A percentile compares a stretch with the other conserved stretches of the same genome.
phyloP scores from a whole-genome alignment of 108 stramenopile species.

The Nannochloropsis granulata region DNA sequence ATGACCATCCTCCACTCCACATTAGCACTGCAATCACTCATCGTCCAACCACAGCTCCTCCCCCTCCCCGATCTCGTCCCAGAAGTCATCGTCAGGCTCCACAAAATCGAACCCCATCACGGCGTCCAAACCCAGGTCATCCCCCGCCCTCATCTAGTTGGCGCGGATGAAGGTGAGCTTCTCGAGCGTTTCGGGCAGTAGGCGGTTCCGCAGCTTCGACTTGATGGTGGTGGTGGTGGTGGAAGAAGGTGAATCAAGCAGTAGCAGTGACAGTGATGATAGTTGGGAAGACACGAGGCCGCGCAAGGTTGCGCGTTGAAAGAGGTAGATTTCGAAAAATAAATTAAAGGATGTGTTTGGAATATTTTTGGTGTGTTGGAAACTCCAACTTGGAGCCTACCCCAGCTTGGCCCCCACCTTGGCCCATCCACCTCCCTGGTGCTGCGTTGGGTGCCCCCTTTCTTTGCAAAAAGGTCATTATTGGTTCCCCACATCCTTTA shows the following conservation, averaged over 20 bases:
- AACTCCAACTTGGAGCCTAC: not conserved
- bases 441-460: too few relatives aligned
- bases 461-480: too few relatives aligned
- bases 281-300: too few relatives aligned
- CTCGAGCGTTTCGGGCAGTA: not conserved
- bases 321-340: too few relatives aligned
- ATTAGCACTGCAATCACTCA: not conserved
- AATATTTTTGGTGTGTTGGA: not conserved
- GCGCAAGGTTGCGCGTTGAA: not conserved
- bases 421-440: too few relatives aligned
- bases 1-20: not conserved
- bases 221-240: not conserved
- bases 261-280: too few relatives aligned
- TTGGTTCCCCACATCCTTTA: too few relatives aligned
- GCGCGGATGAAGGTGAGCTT: not conserved
- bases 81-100: not conserved
- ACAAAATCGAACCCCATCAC: not conserved
- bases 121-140: not conserved
- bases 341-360: not conserved
- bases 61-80: not conserved
- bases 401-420: not conserved
- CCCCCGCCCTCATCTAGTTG: not conserved
- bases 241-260: too few relatives aligned
- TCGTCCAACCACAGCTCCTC: not conserved
- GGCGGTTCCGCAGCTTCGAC: not conserved